Percentiles rank a stretch among this genome's conserved stretches.
These are phyloP conservation scores for Aspergillus bridgeri DNA, from an alignment of 495 filamentous ascomycete species.

Conservation along the genomic window DNA sequence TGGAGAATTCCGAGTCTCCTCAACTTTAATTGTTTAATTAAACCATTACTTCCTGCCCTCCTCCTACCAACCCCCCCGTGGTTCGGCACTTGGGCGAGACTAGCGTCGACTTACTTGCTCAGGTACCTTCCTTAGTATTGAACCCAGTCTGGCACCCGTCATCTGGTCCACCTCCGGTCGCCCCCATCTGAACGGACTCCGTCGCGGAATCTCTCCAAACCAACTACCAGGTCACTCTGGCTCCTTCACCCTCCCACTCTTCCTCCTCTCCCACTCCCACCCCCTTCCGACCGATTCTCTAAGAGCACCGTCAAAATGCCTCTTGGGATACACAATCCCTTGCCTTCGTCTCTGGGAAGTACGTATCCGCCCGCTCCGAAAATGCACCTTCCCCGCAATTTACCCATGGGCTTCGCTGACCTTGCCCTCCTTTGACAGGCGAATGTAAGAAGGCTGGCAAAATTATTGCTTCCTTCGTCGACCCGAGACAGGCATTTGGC, in stretches of 20 bases:
- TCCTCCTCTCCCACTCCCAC: neutral
- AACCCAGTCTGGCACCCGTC: neutral
- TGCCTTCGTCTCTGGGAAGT: slow-evolving; percentile 65
- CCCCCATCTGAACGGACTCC: slow-evolving; percentile 28
- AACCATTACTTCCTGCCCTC: too few relatives aligned
- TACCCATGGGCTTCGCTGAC: slow-evolving; percentile 27
- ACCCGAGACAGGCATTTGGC: slow-evolving; percentile 89
- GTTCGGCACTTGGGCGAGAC: neutral
- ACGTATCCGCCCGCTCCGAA: slow-evolving; percentile 26
- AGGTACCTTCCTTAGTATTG: neutral
- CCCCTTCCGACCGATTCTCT: slow-evolving; percentile 7
- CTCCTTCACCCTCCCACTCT: slow-evolving; percentile 5
- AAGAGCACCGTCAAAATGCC: slow-evolving; percentile 40
- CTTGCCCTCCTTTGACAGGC: slow-evolving; percentile 41
- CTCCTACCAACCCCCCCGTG: neutral
- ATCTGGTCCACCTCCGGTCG: slow-evolving; percentile 34
- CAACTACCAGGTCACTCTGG: slow-evolving; percentile 14
- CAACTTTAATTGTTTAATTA: too few relatives aligned
- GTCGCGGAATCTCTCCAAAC: slow-evolving; percentile 8
- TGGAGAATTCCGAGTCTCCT: too few relatives aligned
- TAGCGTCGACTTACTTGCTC: neutral
- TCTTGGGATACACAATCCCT: slow-evolving; percentile 65
- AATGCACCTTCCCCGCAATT: slow-evolving; percentile 40
- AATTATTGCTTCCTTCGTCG: slow-evolving; percentile 91
- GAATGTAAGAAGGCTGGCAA: slow-evolving; percentile 91